Evolutionary conservation across 352 stramenopile species (phyloP), one percentile per base, ranked within the genome.

Genomic region (Pythium coloratum): DNA sequence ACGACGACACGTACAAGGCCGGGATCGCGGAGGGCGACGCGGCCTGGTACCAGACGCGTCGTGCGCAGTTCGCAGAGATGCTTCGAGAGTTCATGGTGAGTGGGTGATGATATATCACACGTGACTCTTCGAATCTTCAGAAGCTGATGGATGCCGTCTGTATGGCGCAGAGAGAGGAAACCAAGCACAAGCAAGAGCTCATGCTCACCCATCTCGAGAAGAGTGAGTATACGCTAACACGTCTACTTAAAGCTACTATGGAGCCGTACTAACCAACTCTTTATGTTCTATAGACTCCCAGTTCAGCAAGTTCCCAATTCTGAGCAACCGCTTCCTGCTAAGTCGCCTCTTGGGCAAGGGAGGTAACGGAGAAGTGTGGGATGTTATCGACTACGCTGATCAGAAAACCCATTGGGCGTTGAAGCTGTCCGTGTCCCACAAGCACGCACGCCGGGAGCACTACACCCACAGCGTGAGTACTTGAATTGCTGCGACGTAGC

Each of bases 351-450:
- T 86, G 49, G 85, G 85, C 49, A 91, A 88, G 62, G 85, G 85
- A 58, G 85, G 85, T 34, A 91, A 93, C 46, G 85, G 85, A 44
- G 85, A 93, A 73, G 85, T 93, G 2, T 93, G 85, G 85, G 83
- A 89, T 38, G 78, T 91, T n/a, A 64, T 93, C 16, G 85, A 93
- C 73, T 93, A 87, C 55, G 78, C 74, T 28, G 78, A 90, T 62
- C 69, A 86, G 33, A 86, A 90, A 50, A 70, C 77, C 30, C 61
- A 67, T 3, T 90, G 81, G 34, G 85, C 85, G 28, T 62, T 93
- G 20, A 93, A 93, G 62, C 69, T 93, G 5, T 93, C 85, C 34
- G 87, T 83, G 12, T 91, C 83, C 1, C 76, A 86, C 68, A 77
- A 84, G 62, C 83, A 93, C 53, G 81, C 83, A 8, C 76, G 86